Conservation (phyloP, 371 early-diverging fungal species). For the Mortierella sp. region DNA sequence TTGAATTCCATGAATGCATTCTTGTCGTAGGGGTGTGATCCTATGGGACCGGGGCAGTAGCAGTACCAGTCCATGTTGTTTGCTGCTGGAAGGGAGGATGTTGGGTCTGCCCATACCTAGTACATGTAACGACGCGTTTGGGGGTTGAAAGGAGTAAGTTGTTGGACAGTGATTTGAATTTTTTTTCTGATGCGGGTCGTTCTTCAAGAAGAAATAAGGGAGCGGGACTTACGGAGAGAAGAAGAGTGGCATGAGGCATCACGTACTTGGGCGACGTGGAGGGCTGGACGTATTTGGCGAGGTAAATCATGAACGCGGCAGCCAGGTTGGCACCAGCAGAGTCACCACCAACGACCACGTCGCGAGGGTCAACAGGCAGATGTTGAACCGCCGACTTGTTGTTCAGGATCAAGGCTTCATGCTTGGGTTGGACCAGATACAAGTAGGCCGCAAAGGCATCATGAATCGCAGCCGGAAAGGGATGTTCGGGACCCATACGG, state of each 20-base stretch:
- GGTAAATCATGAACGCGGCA: constrained; percentile 56
- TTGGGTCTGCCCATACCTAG: constrained; percentile 36
- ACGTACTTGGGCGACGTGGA: constrained; percentile 19
- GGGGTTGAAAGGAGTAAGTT: background rate
- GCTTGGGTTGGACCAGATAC: constrained; percentile 72
- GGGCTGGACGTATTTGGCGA: constrained; percentile 45
- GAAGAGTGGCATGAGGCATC: constrained; percentile 40
- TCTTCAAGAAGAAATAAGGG: constrained; percentile 73
- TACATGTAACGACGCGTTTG: background rate
- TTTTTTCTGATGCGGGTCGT: background rate
- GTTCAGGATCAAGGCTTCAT: constrained; percentile 51
- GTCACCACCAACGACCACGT: constrained; percentile 70
- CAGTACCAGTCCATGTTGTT: constrained; percentile 41
- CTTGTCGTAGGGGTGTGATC: constrained; percentile 34
- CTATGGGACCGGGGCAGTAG: constrained; percentile 46
- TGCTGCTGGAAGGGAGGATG: constrained; percentile 42
- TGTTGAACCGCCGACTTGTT: constrained; percentile 13
- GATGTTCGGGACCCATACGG: constrained; percentile 85
- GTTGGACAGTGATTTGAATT: background rate
- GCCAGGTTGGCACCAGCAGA: constrained; percentile 74
- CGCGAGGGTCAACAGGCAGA: constrained; percentile 46
- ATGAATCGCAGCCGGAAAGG: constrained; percentile 87
- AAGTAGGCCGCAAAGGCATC: constrained; percentile 81
- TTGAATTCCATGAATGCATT: constrained; percentile 18
- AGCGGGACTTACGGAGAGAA: constrained; percentile 33